phyloP scores from a whole-genome alignment of 129 eudicot species.

The Tagetes patula region DNA sequence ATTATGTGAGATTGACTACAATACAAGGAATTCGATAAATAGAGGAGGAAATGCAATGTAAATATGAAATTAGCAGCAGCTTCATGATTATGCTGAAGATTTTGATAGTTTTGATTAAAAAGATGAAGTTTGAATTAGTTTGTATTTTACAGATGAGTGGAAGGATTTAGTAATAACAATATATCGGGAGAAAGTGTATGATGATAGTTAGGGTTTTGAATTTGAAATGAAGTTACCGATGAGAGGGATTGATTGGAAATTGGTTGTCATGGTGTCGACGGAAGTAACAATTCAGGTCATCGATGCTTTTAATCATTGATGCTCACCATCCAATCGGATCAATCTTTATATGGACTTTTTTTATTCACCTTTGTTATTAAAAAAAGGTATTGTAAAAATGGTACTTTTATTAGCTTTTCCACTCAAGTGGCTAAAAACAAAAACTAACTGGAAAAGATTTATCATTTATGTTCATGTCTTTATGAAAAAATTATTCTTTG shows the following conservation, averaged over 20 bases:
- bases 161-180: background rate
- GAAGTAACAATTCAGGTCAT: slow-evolving; percentile 23
- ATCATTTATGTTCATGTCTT: no score
- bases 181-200: background rate
- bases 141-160: background rate
- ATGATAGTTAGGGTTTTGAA: background rate
- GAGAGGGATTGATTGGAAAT: slow-evolving; percentile 87
- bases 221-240: slow-evolving; percentile 50
- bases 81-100: background rate
- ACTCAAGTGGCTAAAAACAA: no score
- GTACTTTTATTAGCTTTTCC: no score
- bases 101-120: background rate
- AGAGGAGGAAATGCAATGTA: background rate
- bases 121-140: background rate
- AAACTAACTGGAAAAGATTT: no score
- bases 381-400: no score
- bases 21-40: no score
- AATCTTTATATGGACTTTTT: no score
- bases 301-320: background rate
- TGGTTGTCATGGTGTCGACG: slow-evolving; percentile 60
- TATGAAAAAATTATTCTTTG: no score
- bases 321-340: no score
- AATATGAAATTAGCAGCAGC: background rate
- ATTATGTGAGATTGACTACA: no score
- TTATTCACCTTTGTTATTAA: no score